Evolutionary conservation across 1,284 basidiomycete species (phyloP), one percentile per base, ranked within the genome.

Genomic region (Cerioporus squamosus): DNA sequence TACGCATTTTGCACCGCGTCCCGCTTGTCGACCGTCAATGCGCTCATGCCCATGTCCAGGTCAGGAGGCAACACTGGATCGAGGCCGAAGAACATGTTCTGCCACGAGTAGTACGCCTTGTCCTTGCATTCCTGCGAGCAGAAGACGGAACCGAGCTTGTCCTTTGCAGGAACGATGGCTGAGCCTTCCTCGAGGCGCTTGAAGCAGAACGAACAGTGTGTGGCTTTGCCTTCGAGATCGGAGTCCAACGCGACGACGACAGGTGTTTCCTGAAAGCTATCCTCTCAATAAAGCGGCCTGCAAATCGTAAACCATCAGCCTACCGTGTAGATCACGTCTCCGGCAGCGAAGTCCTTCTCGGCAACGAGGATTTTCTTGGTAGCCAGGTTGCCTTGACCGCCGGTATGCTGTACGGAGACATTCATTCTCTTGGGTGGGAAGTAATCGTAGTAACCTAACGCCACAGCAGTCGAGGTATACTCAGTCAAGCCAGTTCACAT

Each of bases 281-380:
- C 23, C 3, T 38, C 33, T 36, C 49, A 49, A 38, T 20, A 7
- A 20, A 6, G 23, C 14, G 42, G 39, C 59, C 22, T 22, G 17
- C 39, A 40, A 23, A n/a, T 14, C 8, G 36, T 51, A 10, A 38
- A 55, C 43, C 33, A 26, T 17, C 4, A 3, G 29, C 67, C 59
- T 64, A 87, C 91, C 80, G 82, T 88, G 76, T 91, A 93, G 51
- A 93, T 90, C 44, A 85, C 73, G 51, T 92, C 88, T 46, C 90
- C 91, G 10, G 80, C 79, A 55, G 79, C 75, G 59, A 93, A 80
- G 67, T 91, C 87, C 70, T 87, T 86, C 55, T 76, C 80, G n/a
- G 83, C 82, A 22, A 90, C 77, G 22, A 92, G 74, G n/a, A 85
- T 76, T 67, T 85, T 85, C 63, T 82, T 81, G 47, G 73, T 68